These are phyloP conservation scores for Leptographium radiaticola DNA, from an alignment of 2,329 filamentous ascomycete genomes.

Conservation along the genomic window DNA sequence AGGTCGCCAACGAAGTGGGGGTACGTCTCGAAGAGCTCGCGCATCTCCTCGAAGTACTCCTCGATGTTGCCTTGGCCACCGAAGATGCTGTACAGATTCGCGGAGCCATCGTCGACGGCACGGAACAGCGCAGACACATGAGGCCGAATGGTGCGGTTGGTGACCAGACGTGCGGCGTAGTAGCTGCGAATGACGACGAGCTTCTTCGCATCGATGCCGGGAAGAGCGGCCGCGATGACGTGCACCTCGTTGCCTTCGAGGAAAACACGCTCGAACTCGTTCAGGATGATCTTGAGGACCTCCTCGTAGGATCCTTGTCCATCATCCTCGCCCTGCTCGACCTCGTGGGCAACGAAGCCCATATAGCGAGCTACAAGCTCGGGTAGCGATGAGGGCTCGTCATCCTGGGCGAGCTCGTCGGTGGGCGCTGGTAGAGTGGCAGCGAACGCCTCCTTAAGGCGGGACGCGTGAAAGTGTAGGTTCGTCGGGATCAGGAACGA, in stretches of 20 bases:
- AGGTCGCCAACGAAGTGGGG: constrained; percentile 81
- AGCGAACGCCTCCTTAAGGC: constrained; percentile 84
- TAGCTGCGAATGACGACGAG: constrained; percentile 80
- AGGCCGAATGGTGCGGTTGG: constrained; percentile 74
- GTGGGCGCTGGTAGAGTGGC: constrained; percentile 78
- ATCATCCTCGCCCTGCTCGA: constrained; percentile 87
- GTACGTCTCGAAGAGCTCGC: constrained; percentile 84
- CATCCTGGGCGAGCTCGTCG: constrained; percentile 94
- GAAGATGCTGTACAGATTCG: constrained; percentile 85
- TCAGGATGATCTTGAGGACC: constrained; percentile 80
- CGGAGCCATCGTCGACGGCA: constrained; percentile 71
- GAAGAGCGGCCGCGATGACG: constrained; percentile 69
- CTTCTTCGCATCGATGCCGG: constrained; percentile 89
- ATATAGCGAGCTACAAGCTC: constrained; percentile 92
- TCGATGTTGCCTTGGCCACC: constrained; percentile 98
- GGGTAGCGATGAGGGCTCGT: constrained; percentile 90
- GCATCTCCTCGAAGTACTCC: constrained; percentile 96
- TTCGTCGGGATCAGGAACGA: constrained; percentile 91
- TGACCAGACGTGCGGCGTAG: constrained; percentile 75
- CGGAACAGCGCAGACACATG: constrained; percentile 90
- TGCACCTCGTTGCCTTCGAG: constrained; percentile 94
- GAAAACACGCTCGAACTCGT: constrained; percentile 93
- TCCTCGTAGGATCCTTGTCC: constrained; percentile 80
- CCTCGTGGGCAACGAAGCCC: constrained; percentile 75
- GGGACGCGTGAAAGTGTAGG: constrained; percentile 89